phyloP scores from a whole-genome alignment of 2,329 filamentous ascomycete species.

The Fragosphaeria purpurea region DNA sequence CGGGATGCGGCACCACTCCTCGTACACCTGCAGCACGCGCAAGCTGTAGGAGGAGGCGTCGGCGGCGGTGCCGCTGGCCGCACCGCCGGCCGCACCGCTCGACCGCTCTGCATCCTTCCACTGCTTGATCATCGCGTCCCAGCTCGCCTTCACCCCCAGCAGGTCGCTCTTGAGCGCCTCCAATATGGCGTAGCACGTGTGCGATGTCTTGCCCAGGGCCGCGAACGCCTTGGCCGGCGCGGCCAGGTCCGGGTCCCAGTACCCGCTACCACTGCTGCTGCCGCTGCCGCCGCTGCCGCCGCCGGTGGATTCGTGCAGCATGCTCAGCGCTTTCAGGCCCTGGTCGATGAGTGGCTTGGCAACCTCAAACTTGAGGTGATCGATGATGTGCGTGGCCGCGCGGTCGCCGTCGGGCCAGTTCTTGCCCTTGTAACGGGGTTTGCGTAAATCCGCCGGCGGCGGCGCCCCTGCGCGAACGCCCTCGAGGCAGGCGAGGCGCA shows the following conservation, averaged over 20 bases:
- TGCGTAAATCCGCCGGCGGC: constrained; percentile 16
- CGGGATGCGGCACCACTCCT: constrained; percentile 32
- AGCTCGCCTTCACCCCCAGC: constrained; percentile 18
- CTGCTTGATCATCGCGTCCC: constrained; percentile 16
- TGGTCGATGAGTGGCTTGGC: constrained; percentile 31
- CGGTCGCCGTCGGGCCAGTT: constrained; percentile 14
- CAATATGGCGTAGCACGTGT: constrained; percentile 23
- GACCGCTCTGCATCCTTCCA: background rate
- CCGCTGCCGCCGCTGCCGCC: background rate
- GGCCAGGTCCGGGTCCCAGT: constrained; percentile 29
- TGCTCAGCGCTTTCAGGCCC: constrained; percentile 25
- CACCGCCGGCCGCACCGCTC: constrained; percentile 10
- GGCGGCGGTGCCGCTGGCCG: background rate
- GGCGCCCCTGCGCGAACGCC: constrained; percentile 11
- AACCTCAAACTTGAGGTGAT: constrained; percentile 49
- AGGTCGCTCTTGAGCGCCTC: constrained; percentile 25
- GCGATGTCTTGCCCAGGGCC: constrained; percentile 16
- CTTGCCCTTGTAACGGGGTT: constrained; percentile 36
- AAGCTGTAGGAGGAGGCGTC: constrained; percentile 14
- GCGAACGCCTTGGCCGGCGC: constrained; percentile 23
- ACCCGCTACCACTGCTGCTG: constrained; percentile 9
- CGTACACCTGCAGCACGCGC: constrained; percentile 26
- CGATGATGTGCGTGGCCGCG: constrained; percentile 43
- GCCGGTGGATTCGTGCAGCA: constrained; percentile 14
- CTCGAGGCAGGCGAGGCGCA: constrained; percentile 18